Conservation (phyloP, 768 basidiomycete genomes). For the Mycena galopus region DNA sequence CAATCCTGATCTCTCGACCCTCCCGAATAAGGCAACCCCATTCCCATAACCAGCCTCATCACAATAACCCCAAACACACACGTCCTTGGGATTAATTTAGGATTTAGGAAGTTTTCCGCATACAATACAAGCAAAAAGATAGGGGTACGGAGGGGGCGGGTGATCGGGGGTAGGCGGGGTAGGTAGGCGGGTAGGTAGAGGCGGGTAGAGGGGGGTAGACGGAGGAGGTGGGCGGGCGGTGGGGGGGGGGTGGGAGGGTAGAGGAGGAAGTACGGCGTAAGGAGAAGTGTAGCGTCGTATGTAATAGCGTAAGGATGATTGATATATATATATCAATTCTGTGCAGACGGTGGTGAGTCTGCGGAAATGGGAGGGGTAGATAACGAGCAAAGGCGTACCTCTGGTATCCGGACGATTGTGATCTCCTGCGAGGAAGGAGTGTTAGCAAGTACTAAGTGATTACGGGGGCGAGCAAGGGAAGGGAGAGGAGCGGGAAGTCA, state of each 20-base stretch:
- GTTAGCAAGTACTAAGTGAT: not conserved
- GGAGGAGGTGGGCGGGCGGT: not conserved
- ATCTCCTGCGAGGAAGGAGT: constrained; percentile 68
- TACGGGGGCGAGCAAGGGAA: not conserved
- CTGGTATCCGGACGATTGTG: constrained; percentile 91
- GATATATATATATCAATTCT: constrained; percentile 22
- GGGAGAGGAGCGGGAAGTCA: not conserved
- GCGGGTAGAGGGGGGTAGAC: no score
- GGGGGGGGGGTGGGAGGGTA: not conserved
- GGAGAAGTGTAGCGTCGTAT: no score
- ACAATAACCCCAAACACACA: not conserved
- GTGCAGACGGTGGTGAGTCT: not conserved
- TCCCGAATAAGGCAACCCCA: no score
- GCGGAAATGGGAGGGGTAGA: not conserved
- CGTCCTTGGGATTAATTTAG: constrained; percentile 17
- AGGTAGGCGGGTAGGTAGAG: no score
- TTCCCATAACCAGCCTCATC: not conserved
- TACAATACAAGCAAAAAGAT: constrained; percentile 23
- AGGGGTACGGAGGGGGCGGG: not conserved
- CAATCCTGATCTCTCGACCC: no score
- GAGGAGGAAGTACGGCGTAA: not conserved
- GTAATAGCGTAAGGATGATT: no score
- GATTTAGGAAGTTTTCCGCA: constrained; percentile 13
- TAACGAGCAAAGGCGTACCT: constrained; percentile 58
- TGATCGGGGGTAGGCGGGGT: no score